A percentile compares a stretch with the other conserved stretches of the same genome.
phyloP scores from a whole-genome alignment of 345 rosid genomes.

The Nasturtium officinale region DNA sequence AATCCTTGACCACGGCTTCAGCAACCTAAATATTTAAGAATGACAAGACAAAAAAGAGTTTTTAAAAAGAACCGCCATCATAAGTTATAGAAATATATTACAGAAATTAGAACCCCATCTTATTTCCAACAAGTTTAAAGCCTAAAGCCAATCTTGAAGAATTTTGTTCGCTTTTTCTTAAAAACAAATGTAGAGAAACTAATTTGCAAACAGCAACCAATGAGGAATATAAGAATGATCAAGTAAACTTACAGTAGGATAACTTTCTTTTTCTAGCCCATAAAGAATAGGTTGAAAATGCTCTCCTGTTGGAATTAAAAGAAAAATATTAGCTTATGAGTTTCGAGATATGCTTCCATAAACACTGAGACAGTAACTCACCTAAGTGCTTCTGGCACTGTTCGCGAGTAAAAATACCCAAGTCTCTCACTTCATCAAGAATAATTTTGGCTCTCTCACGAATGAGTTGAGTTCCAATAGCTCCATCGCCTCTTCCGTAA shows the following conservation, averaged over 20 bases:
- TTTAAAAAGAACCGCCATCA: slow-evolving; percentile 8
- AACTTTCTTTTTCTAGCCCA: slow-evolving; percentile 64
- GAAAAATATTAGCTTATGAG: slow-evolving; percentile 32
- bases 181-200: slow-evolving; percentile 11
- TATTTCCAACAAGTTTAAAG: slow-evolving; percentile 2
- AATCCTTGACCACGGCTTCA: slow-evolving; percentile 67
- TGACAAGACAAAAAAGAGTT: not conserved
- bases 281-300: slow-evolving; percentile 72
- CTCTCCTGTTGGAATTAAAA: slow-evolving; percentile 56
- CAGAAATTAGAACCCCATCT: not conserved
- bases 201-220: not conserved
- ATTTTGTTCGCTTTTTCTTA: not conserved
- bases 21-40: slow-evolving; percentile 61
- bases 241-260: slow-evolving; percentile 52
- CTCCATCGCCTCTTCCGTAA: slow-evolving; percentile 65
- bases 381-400: slow-evolving; percentile 88
- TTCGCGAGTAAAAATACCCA: slow-evolving; percentile 67
- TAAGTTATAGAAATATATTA: slow-evolving; percentile 5
- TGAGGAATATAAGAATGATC: slow-evolving; percentile 3
- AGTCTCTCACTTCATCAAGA: slow-evolving; percentile 75
- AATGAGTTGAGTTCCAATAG: slow-evolving; percentile 77
- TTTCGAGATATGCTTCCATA: slow-evolving; percentile 1
- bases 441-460: slow-evolving; percentile 89
- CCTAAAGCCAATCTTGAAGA: slow-evolving; percentile 7
- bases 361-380: slow-evolving; percentile 35